These are phyloP conservation scores for Chlorociboria aeruginascens DNA, from an alignment of 495 filamentous ascomycete species.

Conservation along the genomic window DNA sequence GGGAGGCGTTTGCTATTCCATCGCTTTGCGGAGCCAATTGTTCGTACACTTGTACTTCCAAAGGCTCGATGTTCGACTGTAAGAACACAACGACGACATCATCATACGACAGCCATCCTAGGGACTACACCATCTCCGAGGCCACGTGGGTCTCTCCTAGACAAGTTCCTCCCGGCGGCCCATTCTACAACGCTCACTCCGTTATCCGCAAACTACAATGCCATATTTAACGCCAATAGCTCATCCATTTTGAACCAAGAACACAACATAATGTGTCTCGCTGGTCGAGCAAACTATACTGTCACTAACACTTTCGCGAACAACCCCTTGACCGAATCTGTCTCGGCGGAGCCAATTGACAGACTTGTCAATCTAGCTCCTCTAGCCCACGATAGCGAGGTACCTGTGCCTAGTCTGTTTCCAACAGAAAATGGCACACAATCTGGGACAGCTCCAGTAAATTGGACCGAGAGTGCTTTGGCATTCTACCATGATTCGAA, in stretches of 20 bases:
- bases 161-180: background rate
- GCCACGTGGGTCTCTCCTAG: background rate
- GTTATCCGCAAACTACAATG: background rate
- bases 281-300: slow-evolving; percentile 3
- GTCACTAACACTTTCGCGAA: slow-evolving; percentile 5
- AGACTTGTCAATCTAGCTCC: slow-evolving; percentile 3
- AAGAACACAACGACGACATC: slow-evolving; percentile 4
- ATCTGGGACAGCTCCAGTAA: slow-evolving; percentile 6
- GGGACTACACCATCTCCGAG: background rate
- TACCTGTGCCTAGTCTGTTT: slow-evolving; percentile 5
- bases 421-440: background rate
- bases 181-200: slow-evolving; percentile 8
- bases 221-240: background rate
- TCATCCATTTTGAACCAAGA: background rate
- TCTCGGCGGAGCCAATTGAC: slow-evolving; percentile 9
- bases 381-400: background rate
- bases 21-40: slow-evolving; percentile 16
- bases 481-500: slow-evolving; percentile 6
- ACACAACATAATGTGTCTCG: slow-evolving; percentile 2
- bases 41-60: slow-evolving; percentile 9
- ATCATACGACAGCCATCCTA: background rate
- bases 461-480: slow-evolving; percentile 1
- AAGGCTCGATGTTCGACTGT: slow-evolving; percentile 12
- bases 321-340: slow-evolving; percentile 5
- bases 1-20: background rate